Percentiles rank a stretch among this genome's conserved stretches.
Conservation (phyloP, 306 rosid species). For the Ziziphus jujuba region DNA sequence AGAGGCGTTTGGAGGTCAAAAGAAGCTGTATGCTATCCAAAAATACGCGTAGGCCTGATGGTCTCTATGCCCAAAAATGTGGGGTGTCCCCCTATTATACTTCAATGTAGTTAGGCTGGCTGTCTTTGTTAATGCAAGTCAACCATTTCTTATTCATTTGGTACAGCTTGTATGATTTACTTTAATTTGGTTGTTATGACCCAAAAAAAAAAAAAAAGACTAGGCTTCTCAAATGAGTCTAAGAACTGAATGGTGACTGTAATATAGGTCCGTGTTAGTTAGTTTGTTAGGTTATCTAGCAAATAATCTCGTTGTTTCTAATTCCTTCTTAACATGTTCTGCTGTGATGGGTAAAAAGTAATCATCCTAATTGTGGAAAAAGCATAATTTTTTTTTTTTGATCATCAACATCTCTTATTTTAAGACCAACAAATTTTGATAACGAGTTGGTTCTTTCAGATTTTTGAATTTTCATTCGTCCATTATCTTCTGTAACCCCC, state of each 20-base stretch:
- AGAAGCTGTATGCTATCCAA: constrained; percentile 28
- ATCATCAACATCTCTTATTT: not conserved
- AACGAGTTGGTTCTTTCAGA: not conserved
- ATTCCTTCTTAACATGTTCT: constrained; percentile 19
- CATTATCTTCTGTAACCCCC: not conserved
- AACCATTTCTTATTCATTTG: constrained; percentile 20
- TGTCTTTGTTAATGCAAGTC: constrained; percentile 34
- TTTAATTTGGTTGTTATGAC: constrained; percentile 7
- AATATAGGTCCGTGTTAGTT: constrained; percentile 18
- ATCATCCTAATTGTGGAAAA: constrained; percentile 4
- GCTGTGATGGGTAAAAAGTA: constrained; percentile 9
- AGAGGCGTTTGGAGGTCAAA: constrained; percentile 42
- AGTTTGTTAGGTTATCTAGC: constrained; percentile 17
- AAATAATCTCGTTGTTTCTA: constrained; percentile 14
- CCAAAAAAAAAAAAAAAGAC: constrained; percentile 4
- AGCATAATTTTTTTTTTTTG: not conserved
- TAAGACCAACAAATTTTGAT: not conserved
- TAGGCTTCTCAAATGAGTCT: constrained; percentile 13
- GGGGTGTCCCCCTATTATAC: constrained; percentile 11
- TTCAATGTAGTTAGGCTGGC: constrained; percentile 34
- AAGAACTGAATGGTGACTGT: constrained; percentile 7
- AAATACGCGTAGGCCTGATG: constrained; percentile 31
- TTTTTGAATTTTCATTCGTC: not conserved
- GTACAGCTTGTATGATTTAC: constrained; percentile 6
- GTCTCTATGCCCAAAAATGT: constrained; percentile 28